Evolutionary conservation across 2,329 filamentous ascomycete species (phyloP).

Genomic region (Neophaeococcomyces aloes): DNA sequence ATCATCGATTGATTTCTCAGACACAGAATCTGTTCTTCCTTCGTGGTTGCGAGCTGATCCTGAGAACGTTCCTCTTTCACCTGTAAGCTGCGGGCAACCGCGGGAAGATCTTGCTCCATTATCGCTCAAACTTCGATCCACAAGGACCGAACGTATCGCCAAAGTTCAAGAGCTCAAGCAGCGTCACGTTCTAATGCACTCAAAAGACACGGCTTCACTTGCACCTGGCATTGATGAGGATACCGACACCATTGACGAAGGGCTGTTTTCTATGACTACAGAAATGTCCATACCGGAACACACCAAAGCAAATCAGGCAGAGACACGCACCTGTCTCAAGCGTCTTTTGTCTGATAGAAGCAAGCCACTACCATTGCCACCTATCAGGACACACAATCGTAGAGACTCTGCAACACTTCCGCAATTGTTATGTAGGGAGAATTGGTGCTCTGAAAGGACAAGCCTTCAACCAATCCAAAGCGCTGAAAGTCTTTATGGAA

Average conservation of each 20-base stretch:
- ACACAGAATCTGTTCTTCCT: neutral
- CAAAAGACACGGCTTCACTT: neutral
- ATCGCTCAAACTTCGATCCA: neutral
- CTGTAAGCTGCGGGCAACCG: neutral
- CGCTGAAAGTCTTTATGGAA: neutral
- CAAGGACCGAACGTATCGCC: neutral
- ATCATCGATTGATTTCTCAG: neutral
- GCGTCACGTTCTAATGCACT: neutral
- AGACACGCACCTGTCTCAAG: neutral
- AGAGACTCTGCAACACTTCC: neutral
- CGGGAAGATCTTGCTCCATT: neutral
- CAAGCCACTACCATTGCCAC: neutral
- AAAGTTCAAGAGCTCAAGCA: conserved; percentile 6
- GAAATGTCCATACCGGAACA: neutral
- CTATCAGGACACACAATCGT: neutral
- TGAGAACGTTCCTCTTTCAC: neutral
- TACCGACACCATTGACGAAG: neutral
- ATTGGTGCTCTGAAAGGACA: neutral
- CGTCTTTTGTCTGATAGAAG: neutral
- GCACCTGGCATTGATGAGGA: neutral
- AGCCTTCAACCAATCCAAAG: neutral
- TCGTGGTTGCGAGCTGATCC: neutral
- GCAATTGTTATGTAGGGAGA: too few species aligned
- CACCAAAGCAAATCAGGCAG: neutral
- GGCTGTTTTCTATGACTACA: neutral